These are phyloP conservation scores for Hapsidospora chrysogenum DNA, from an alignment of 495 filamentous ascomycete species.

Conservation along the genomic window DNA sequence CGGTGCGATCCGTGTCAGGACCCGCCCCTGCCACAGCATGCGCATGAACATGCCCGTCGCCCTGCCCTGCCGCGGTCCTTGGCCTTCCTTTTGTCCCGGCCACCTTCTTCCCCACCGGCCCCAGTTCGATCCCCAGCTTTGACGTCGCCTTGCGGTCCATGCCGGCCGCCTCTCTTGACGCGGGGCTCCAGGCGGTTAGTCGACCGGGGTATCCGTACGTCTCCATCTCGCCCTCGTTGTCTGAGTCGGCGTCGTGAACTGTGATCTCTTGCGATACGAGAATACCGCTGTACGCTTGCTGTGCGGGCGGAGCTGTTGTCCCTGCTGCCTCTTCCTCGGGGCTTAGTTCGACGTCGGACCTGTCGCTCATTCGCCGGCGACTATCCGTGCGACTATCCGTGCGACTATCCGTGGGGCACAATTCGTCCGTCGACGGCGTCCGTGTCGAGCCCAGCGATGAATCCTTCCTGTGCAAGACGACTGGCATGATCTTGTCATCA, in stretches of 20 bases:
- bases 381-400: conserved; percentile 1
- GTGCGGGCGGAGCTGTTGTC: not conserved
- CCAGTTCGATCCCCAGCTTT: not conserved
- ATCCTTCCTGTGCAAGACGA: not conserved
- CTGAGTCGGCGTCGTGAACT: conserved; percentile 15
- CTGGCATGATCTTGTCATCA: not conserved
- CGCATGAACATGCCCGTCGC: not conserved
- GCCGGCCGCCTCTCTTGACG: not conserved
- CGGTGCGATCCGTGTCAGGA: too few relatives aligned
- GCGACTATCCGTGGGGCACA: not conserved
- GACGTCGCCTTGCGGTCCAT: not conserved
- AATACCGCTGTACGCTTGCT: conserved; percentile 26
- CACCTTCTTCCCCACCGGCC: not conserved
- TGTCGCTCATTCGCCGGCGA: not conserved
- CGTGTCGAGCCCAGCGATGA: not conserved
- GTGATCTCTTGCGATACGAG: conserved; percentile 38
- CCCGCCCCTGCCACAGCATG: too few relatives aligned
- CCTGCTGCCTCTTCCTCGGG: not conserved
- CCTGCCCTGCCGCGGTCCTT: not conserved
- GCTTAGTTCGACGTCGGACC: not conserved
- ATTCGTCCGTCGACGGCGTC: not conserved
- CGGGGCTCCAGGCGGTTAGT: not conserved
- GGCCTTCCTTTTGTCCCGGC: too few relatives aligned
- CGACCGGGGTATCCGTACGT: not conserved
- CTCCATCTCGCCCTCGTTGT: not conserved